phyloP scores from a whole-genome alignment of 2,329 filamentous ascomycete species.

The Sporothrix pseudoabietina region DNA sequence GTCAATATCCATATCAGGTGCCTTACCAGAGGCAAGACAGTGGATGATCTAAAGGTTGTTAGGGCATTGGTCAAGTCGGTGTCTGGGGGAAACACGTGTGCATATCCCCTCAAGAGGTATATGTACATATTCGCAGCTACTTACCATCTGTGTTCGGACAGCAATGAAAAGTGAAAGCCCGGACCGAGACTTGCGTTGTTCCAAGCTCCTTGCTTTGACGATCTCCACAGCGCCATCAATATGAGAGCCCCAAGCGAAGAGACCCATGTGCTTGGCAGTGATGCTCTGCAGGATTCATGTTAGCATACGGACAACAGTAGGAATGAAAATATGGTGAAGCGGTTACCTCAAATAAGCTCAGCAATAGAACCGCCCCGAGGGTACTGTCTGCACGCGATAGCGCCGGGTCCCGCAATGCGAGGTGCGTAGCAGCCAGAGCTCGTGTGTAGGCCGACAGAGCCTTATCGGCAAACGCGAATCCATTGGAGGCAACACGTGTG shows the following conservation, averaged over 20 bases:
- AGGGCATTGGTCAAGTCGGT: not conserved
- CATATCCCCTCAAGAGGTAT: too few species aligned
- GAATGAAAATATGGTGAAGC: not conserved
- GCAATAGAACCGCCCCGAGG: slow-evolving; percentile 59
- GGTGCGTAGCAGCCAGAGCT: slow-evolving; percentile 56
- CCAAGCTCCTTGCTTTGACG: slow-evolving; percentile 59
- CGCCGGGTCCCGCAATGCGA: slow-evolving; percentile 55
- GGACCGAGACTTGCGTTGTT: slow-evolving; percentile 56
- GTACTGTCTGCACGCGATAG: slow-evolving; percentile 58
- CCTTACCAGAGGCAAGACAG: slow-evolving; percentile 55
- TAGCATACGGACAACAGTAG: not conserved
- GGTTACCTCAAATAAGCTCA: slow-evolving; percentile 60
- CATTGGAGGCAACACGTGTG: slow-evolving; percentile 49
- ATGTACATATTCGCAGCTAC: slow-evolving; percentile 27
- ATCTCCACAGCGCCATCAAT: slow-evolving; percentile 66
- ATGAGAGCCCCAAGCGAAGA: slow-evolving; percentile 64
- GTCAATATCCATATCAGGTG: slow-evolving; percentile 56
- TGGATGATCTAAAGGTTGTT: slow-evolving; percentile 54
- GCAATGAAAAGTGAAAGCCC: slow-evolving; percentile 61
- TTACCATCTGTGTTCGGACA: slow-evolving; percentile 63
- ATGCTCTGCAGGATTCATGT: slow-evolving; percentile 46
- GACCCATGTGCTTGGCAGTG: slow-evolving; percentile 55
- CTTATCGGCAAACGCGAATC: slow-evolving; percentile 42
- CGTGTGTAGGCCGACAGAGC: slow-evolving; percentile 58
- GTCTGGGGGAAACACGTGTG: not conserved